Conservation (phyloP, 2,329 filamentous ascomycete genomes). For the Neoscytalidium dimidiatum region DNA sequence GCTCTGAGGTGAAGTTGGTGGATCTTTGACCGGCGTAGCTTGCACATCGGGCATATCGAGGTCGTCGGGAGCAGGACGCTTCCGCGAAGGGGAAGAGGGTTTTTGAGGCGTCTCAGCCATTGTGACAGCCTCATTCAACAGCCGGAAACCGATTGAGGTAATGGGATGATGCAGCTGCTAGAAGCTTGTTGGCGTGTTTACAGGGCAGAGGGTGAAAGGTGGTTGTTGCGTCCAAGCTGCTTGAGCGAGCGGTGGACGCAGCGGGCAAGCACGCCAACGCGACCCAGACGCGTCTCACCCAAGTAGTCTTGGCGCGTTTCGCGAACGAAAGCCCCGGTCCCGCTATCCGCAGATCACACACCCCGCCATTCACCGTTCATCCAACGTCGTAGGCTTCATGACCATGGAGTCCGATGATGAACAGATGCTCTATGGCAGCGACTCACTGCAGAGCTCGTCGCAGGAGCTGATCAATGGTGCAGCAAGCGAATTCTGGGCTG, state of each 20-base stretch:
- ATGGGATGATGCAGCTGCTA: not conserved
- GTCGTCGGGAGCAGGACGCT: conserved; percentile 36
- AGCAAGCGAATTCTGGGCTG: not conserved
- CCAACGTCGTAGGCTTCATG: not conserved
- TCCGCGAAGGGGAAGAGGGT: conserved; percentile 26
- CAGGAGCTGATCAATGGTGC: conserved; percentile 24
- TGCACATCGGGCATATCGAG: conserved; percentile 24
- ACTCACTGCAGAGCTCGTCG: conserved; percentile 13
- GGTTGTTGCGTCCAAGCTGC: not conserved
- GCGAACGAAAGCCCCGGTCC: not conserved
- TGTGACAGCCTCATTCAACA: not conserved
- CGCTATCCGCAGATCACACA: conserved; percentile 1
- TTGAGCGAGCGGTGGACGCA: not conserved
- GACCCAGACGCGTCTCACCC: conserved; percentile 5
- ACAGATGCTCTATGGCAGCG: conserved; percentile 33
- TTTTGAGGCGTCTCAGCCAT: conserved; percentile 32
- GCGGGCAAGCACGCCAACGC: conserved; percentile 4
- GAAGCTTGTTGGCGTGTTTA: not conserved
- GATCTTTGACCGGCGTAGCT: conserved; percentile 26
- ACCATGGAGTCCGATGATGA: conserved; percentile 23
- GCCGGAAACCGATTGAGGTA: not conserved
- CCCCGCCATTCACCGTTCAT: conserved; percentile 1
- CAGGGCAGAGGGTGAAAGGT: not conserved
- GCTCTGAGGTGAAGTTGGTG: conserved; percentile 29
- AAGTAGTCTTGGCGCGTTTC: not conserved